Evolutionary conservation across 2,329 filamentous ascomycete genomes (phyloP).

Genomic region (Calonectria multiphialidica): DNA sequence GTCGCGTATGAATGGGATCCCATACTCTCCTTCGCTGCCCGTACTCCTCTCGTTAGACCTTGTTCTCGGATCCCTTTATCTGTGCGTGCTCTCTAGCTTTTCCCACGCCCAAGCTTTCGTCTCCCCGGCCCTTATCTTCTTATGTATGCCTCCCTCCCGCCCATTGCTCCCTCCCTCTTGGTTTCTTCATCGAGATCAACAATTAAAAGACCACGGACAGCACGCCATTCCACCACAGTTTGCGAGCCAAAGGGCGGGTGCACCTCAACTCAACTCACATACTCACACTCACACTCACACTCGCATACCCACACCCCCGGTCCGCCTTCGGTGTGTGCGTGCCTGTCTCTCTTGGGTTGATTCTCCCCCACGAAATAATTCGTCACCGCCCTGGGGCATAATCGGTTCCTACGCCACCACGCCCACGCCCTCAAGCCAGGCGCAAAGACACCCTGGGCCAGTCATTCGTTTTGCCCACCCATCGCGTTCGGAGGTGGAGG

Average conservation of each 20-base stretch:
- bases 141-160: conserved; percentile 4
- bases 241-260: neutral
- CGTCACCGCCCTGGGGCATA: conserved; percentile 41
- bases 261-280: neutral
- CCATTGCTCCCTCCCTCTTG: neutral
- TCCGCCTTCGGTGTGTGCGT: conserved; percentile 34
- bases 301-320: conserved; percentile 24
- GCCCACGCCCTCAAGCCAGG: conserved; percentile 41
- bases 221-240: conserved; percentile 3
- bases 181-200: neutral
- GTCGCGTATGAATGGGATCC: conserved; percentile 4
- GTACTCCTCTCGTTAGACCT: neutral
- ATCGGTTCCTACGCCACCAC: conserved; percentile 41
- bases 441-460: conserved; percentile 32
- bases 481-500: conserved; percentile 24
- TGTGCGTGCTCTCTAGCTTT: neutral
- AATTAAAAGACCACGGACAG: neutral
- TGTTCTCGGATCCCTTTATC: conserved; percentile 4
- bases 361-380: conserved; percentile 41
- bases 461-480: conserved; percentile 22
- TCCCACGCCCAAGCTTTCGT: neutral
- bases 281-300: conserved; percentile 2
- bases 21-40: neutral
- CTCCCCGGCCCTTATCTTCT: conserved; percentile 2
- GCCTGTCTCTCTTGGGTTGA: conserved; percentile 15